Percentiles rank a stretch among this genome's conserved stretches.
phyloP scores from a whole-genome alignment of 148 eudicot genomes.

The Beta vulgaris region DNA sequence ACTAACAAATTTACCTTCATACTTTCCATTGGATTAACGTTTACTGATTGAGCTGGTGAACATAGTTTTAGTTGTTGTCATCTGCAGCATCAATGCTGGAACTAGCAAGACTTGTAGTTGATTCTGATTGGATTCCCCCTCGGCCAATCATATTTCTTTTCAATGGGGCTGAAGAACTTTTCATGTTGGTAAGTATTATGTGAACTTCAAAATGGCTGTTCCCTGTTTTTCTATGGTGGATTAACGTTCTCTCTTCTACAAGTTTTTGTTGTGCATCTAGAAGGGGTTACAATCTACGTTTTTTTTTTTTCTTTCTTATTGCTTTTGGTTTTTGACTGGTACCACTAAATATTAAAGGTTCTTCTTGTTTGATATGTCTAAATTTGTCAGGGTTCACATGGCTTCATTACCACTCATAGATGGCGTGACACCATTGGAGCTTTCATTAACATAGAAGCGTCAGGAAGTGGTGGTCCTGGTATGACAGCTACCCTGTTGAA shows the following conservation, averaged over 20 bases:
- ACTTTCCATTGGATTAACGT: not conserved
- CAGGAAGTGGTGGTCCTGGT: slow-evolving; percentile 95
- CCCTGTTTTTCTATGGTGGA: not conserved
- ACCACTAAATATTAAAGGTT: not conserved
- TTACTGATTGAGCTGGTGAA: not conserved
- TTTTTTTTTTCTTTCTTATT: too few species aligned
- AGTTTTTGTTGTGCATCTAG: not conserved
- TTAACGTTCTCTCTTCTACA: not conserved
- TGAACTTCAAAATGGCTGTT: not conserved
- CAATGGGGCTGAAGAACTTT: slow-evolving; percentile 98
- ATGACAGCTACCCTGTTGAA: slow-evolving; percentile 12
- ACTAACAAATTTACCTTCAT: not conserved
- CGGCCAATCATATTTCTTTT: slow-evolving; percentile 85
- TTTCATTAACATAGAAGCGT: slow-evolving; percentile 86
- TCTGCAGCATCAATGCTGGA: slow-evolving; percentile 83
- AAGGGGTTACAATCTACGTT: too few species aligned
- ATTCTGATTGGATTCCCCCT: slow-evolving; percentile 87
- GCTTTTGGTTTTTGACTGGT: too few species aligned
- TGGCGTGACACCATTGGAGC: slow-evolving; percentile 95
- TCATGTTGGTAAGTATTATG: slow-evolving; percentile 70
- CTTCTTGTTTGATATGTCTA: not conserved
- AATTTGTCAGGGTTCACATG: slow-evolving; percentile 82
- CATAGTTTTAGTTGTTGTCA: slow-evolving; percentile 10
- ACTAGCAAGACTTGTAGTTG: slow-evolving; percentile 76
- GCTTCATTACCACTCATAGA: slow-evolving; percentile 81